Evolutionary conservation across 2,329 filamentous ascomycete species (phyloP), one percentile per base, ranked within the genome.

Genomic region (Colletotrichum abscissum): DNA sequence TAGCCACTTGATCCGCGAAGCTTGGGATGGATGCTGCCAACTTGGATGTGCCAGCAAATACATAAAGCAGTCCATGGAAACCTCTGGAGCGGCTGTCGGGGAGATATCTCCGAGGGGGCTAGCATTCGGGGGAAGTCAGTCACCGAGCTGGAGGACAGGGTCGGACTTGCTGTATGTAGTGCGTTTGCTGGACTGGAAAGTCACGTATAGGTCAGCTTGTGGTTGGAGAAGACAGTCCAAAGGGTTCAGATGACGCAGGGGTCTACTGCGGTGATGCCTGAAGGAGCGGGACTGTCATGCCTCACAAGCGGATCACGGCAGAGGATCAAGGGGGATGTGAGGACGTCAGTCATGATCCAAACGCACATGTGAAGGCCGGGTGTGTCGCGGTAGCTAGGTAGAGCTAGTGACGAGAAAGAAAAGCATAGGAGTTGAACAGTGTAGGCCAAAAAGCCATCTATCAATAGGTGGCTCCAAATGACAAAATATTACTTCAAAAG

Each of bases 401-500:
- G 67, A 62, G 49, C 22, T 60, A 49, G 33, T 64, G 62, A 26
- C 56, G 55, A 65, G 55, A 33, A 33, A 49, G 19, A 49, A 49
- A n/a, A 65, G 71, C 67, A 62, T 63, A 38, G 38, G 71, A 57
- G 67, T 54, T n/a, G 35, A 65, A 56, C 22, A 73, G 71, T 35
- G 62, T 63, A 71, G 71, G 46, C 67, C 62, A 60, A 49, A 56
- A 71, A 73, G 70, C 62, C 70, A 62, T 73, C 62, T 73, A 62
- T 62, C 55, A 52, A 57, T 49, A 71, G 67, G 56, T 71, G 67
- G 71, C 71, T 73, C 57, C 28, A 73, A 73, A 73, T 71, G 71
- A 71, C 56, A 66, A 70, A 73, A 70, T 56, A 66, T 71, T 57
- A 66, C 55, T 73, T 49, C 62, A 57, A 46, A 62, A 62, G 12